Percentiles rank a stretch among this genome's conserved stretches.
phyloP scores from a whole-genome alignment of 192 early-diverging fungal species.

The Chytriomyces sp. region DNA sequence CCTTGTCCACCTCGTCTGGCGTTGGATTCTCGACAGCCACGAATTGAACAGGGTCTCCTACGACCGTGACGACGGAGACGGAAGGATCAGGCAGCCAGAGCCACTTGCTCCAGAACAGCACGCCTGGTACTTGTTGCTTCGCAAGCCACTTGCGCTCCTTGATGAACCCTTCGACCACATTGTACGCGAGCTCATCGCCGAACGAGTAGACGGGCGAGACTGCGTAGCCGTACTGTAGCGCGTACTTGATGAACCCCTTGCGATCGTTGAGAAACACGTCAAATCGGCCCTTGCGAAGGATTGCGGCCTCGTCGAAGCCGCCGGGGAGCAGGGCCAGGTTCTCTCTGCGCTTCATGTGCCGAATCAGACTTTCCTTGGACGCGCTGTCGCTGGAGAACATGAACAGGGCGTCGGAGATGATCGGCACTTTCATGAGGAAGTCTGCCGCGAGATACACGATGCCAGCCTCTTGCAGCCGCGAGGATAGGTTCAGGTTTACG shows the following conservation, averaged over 20 bases:
- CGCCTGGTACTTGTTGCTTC: neutral
- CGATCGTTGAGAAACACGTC: neutral
- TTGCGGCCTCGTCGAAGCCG: neutral
- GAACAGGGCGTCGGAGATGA: neutral
- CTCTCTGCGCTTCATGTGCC: neutral
- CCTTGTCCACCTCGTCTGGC: neutral
- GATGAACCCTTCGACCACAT: neutral
- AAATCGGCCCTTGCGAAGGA: neutral
- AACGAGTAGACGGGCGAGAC: neutral
- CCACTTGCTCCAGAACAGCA: neutral
- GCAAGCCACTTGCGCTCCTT: neutral
- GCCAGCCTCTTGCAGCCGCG: neutral
- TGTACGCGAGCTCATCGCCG: neutral
- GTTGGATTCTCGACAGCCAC: neutral
- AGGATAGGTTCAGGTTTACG: neutral
- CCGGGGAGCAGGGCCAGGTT: neutral
- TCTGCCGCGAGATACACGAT: neutral
- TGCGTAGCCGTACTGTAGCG: neutral
- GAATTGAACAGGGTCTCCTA: neutral
- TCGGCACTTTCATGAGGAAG: neutral
- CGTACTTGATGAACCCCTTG: neutral
- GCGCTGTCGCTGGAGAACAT: neutral
- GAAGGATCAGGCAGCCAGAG: neutral
- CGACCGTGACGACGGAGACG: neutral
- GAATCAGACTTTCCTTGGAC: neutral